Percentiles rank a stretch among this genome's conserved stretches.
Conservation (phyloP, 805 yeast species). For the Aciculoconidium aculeatum region DNA sequence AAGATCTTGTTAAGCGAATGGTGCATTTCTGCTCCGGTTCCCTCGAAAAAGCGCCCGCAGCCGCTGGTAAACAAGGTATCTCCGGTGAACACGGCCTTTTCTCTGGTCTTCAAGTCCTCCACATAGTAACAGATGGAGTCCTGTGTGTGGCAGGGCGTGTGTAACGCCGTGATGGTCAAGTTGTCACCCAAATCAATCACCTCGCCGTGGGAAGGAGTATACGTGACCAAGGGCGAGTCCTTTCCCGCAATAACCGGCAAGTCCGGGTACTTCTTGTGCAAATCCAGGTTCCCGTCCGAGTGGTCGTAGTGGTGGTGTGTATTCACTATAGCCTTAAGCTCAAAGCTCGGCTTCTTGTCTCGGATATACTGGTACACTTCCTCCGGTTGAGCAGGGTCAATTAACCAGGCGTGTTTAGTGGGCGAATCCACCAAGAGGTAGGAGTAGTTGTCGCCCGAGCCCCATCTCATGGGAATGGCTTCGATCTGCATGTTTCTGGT, state of each 20-base stretch:
- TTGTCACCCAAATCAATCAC: slow-evolving; percentile 56
- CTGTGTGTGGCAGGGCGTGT: slow-evolving; percentile 97
- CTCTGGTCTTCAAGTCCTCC: slow-evolving; percentile 54
- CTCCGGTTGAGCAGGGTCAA: slow-evolving; percentile 88
- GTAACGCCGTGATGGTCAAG: slow-evolving; percentile 68
- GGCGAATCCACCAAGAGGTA: slow-evolving; percentile 69
- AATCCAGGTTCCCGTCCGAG: slow-evolving; percentile 70
- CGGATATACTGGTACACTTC: slow-evolving; percentile 48
- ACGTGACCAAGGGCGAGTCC: slow-evolving; percentile 67
- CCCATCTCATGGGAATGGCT: slow-evolving; percentile 92
- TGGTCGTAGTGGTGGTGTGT: slow-evolving; percentile 98
- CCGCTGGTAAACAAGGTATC: slow-evolving; percentile 94
- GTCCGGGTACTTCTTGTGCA: slow-evolving; percentile 36
- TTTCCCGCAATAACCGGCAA: slow-evolving; percentile 78
- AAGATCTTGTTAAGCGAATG: slow-evolving; percentile 54
- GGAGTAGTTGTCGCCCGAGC: slow-evolving; percentile 84
- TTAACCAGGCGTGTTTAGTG: slow-evolving; percentile 67
- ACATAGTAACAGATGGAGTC: slow-evolving; percentile 89
- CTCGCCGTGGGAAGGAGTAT: slow-evolving; percentile 63
- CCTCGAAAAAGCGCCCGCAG: slow-evolving; percentile 96
- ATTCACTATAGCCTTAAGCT: slow-evolving; percentile 75
- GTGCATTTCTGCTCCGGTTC: slow-evolving; percentile 77
- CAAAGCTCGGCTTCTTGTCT: slow-evolving; percentile 34
- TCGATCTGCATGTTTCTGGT: slow-evolving; percentile 69
- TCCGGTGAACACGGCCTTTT: slow-evolving; percentile 85